Evolutionary conservation across 2,329 filamentous ascomycete species (phyloP), one percentile per base, ranked within the genome.

Genomic region (Pseudocercospora eumusae): DNA sequence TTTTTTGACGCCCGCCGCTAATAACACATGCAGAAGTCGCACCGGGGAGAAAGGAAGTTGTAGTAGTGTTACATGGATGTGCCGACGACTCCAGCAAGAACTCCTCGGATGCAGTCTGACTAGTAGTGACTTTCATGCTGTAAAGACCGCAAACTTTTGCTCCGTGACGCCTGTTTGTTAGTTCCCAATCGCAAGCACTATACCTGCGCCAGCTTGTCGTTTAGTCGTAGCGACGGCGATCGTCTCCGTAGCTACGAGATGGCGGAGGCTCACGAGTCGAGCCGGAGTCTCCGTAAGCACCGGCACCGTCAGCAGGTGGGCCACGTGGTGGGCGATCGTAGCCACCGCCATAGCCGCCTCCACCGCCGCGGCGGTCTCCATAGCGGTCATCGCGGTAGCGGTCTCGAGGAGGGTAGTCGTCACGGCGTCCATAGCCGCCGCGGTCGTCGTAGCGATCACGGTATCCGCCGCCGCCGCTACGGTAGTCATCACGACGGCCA

Each of bases 371-470:
- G 23, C 70, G 66, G n/a, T 68, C 69, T 67, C 66, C 64, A 56
- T 68, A 68, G 56, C 68, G 67, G 55, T 71, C 69, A 59, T 77
- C 77, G 62, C 77, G 75, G 64, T 81, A 80, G 64, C 81, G 79
- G 65, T 83, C 82, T 65, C 80, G 75, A 71, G 79, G 76, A 62
- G 76, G 73, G 60, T 80, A 79, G 57, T 81, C 81, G 65, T 85
- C 82, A 65, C 84, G 84, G 62, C 86, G 84, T 66, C 87, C 84
- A 67, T 70, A 68, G 52, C 87, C 84, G 52, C 87, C 84, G 72
- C 87, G 84, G 63, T 88, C 86, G 65, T 89, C 87, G 70, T 85
- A 84, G 69, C 87, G 86, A 61, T 87, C 81, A 59, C 80, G 70
- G 68, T 79, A 81, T 36, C 71, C 70, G 65, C 75, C 71, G 63